Evolutionary conservation across 768 basidiomycete genomes (phyloP).

Genomic region (Boletus pseudo-olivaceus): DNA sequence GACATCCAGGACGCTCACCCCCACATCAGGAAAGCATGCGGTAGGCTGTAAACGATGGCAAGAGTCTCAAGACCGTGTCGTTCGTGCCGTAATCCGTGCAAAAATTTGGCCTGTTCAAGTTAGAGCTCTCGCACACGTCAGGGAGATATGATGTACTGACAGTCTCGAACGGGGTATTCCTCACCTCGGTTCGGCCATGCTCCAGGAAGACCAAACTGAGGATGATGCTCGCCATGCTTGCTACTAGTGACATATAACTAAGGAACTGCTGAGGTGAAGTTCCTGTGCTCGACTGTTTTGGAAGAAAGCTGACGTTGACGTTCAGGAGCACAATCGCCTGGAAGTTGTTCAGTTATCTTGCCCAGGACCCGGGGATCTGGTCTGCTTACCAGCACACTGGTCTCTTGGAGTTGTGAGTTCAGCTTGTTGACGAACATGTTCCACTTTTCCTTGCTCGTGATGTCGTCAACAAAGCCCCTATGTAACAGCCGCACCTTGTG

Average conservation of each 20-base stretch:
- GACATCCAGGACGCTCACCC: slow-evolving; percentile 38
- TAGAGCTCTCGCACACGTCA: background rate
- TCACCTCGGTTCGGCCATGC: slow-evolving; percentile 35
- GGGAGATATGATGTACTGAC: slow-evolving; percentile 27
- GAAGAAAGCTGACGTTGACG: slow-evolving; percentile 57
- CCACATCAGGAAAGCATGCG: slow-evolving; percentile 57
- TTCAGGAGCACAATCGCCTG: slow-evolving; percentile 57
- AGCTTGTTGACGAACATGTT: slow-evolving; percentile 41
- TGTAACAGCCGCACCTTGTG: slow-evolving; percentile 44
- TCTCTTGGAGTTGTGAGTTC: slow-evolving; percentile 48
- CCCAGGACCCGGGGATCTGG: background rate
- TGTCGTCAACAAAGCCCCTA: slow-evolving; percentile 46
- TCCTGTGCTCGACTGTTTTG: slow-evolving; percentile 41
- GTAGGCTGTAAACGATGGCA: slow-evolving; percentile 51
- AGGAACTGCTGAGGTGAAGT: slow-evolving; percentile 34
- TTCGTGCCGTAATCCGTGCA: slow-evolving; percentile 18
- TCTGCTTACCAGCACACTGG: slow-evolving; percentile 47
- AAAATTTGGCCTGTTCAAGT: slow-evolving; percentile 12
- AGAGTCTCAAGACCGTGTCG: slow-evolving; percentile 46
- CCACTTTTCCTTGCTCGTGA: slow-evolving; percentile 43
- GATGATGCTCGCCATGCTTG: slow-evolving; percentile 41
- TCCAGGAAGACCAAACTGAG: slow-evolving; percentile 42
- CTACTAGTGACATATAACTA: slow-evolving; percentile 42
- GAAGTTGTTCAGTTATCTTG: background rate
- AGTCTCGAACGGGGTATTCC: slow-evolving; percentile 29